Base-by-base conservation (phyloP, 1,139 yeast species). In the Suhomyces terraborum region DNA sequence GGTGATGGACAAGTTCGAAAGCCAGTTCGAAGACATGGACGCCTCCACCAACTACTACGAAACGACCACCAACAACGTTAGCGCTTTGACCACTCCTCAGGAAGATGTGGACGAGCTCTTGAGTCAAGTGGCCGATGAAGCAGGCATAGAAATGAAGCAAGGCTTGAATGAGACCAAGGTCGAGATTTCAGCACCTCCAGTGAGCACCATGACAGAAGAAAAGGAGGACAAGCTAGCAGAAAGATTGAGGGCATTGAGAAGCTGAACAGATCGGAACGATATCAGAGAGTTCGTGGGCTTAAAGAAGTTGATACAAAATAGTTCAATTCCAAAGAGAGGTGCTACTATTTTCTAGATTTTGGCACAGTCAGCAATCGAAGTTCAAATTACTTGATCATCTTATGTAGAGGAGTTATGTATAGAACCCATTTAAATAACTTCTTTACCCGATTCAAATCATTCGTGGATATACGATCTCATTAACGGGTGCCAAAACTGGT, bases 1-100 rank as follows among this genome's bases (percentile, higher is more conserved):
- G 67, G 95, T 93, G 13, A 93, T 94, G 98, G 98, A 93, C 64
- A 91, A 88, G 62, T 94, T 94, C 60, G 99, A 94, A 62, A 79
- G 75, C 46, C 99, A 94, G 62, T 94, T 94, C 58, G 98, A 94
- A 61, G 98, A 94, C 58, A 71, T 94, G 53, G 98, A 94, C 61
- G 95, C 96, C 7, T 80, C 94, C 27, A 84, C 98, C 0, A 87
- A 89, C 52, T 94, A 93, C 60, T 93, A 93, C 62, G 98, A 94
- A 60, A 79, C 82, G 35, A 93, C 95, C 41, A 89, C 98, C 6
- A 84, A 84, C 47, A 87, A 83, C 46, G 89, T 95, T 35, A 88
- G 87, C 56, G 97, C 97, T 0, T 76, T 87, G 47, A 77, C 85
- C 20, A 88, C 95, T 4, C 98, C 98, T 8, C 96, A 89, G 59